Base-by-base conservation (phyloP, 768 basidiomycete genomes). In the Cystofilobasidium macerans region DNA sequence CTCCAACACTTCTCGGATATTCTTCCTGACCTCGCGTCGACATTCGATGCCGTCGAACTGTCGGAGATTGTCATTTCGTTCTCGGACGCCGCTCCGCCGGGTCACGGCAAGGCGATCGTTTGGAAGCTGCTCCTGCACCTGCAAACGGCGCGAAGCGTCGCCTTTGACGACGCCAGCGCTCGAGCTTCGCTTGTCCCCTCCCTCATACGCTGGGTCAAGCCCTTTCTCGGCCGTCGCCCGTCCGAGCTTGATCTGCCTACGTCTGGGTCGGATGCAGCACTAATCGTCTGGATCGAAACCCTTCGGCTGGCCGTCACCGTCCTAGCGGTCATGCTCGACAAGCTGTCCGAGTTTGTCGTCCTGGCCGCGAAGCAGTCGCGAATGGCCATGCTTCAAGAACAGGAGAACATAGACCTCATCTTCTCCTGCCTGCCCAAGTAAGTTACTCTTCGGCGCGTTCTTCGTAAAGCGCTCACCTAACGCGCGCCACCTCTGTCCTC, bases 81-180 rank as follows among this genome's bases (percentile, higher is more conserved):
- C 76, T 87, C 88, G 8, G 89, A 90, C 64, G 84, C 90, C 9
- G 82, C 92, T 56, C 83, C 83, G 9, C 80, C 81, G 11, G 81
- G 81, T 35, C 91, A 86, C 74, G 89, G 92, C 32, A 91, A 88
- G 73, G 88, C 93, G 54, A 83, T 89, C 61, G 86, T 91, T 62
- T 90, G 90, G 86, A 92, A 92, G 75, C 81, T 98, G 54, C 86
- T 94, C 71, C 86, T 95, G 84, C 89, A 92, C 73, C 80, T 93
- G 42, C 91, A 94, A 72, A 84, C 97, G 67, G 88, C 91, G 30
- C 87, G 88, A 71, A 85, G 87, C 26, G 87, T 88, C 76, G 76
- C 93, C 57, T 94, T 97, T 73, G 88, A 92, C 71, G 84, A 86
- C 66, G 78, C 86, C 0, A 81, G 88, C 62, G 85, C 87, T 18